phyloP scores from a whole-genome alignment of 2,329 filamentous ascomycete species.

The Trichophaea hybrida region DNA sequence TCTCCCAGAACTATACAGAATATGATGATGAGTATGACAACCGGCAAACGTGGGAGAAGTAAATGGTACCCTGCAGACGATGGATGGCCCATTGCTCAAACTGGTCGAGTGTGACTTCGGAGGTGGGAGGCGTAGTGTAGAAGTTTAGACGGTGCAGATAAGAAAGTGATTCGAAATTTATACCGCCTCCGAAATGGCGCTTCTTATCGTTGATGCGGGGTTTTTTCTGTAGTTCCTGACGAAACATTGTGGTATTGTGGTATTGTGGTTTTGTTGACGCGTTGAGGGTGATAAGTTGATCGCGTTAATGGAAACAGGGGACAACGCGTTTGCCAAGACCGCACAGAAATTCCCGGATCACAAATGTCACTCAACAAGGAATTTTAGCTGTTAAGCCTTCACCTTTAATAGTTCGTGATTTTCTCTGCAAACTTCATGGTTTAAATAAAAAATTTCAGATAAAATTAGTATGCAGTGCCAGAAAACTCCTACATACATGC shows the following conservation, averaged over 20 bases:
- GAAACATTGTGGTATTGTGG: slow-evolving; percentile 17
- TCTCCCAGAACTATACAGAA: slow-evolving; percentile 57
- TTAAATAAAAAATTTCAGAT: too few species aligned
- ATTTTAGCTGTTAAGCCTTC: too few species aligned
- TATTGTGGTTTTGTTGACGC: neutral
- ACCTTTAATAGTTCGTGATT: too few species aligned
- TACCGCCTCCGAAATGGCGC: slow-evolving; percentile 55
- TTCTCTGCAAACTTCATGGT: too few species aligned
- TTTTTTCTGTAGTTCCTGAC: slow-evolving; percentile 42
- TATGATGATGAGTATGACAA: slow-evolving; percentile 26
- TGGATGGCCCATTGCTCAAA: slow-evolving; percentile 99
- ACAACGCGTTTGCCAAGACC: neutral
- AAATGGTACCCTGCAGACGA: slow-evolving; percentile 54
- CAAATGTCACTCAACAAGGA: too few species aligned
- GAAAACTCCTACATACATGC: too few species aligned
- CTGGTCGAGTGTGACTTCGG: slow-evolving; percentile 88
- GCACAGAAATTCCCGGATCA: neutral
- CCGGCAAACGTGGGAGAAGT: neutral
- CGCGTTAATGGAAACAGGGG: neutral
- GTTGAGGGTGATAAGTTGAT: neutral
- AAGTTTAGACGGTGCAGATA: slow-evolving; percentile 87
- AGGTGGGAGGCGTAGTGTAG: slow-evolving; percentile 73
- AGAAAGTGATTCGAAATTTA: slow-evolving; percentile 58
- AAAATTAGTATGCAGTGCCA: too few species aligned
- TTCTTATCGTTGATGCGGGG: slow-evolving; percentile 69